Conservation (phyloP, 83 land plant genomes). For the Isoetes engelmannii region DNA sequence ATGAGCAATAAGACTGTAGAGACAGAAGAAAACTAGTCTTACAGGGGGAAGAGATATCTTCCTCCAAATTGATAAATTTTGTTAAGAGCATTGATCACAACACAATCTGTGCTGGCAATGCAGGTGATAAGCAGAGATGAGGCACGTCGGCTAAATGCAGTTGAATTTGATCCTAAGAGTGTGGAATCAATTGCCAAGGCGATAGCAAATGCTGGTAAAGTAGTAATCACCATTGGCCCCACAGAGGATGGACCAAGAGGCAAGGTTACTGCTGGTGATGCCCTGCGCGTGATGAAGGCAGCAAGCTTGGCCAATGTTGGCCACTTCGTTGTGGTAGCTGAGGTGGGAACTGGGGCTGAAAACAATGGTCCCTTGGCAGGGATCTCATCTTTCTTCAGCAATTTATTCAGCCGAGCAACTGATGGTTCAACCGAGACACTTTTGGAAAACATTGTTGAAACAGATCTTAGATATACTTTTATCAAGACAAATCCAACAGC, state of each 20-base stretch:
- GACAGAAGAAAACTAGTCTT: neutral
- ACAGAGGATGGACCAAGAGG: conserved; percentile 68
- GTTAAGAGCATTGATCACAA: no score
- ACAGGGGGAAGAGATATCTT: neutral
- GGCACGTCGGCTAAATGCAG: conserved; percentile 68
- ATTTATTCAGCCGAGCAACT: conserved; percentile 48
- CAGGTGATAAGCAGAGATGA: conserved; percentile 72
- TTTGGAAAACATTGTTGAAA: conserved; percentile 51
- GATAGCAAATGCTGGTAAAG: conserved; percentile 80
- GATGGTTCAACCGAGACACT: conserved; percentile 39
- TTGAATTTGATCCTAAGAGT: conserved; percentile 53
- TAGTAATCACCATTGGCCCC: conserved; percentile 81
- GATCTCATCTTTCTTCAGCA: conserved; percentile 67
- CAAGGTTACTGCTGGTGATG: conserved; percentile 59
- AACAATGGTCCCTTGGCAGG: conserved; percentile 65
- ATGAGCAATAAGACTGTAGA: neutral
- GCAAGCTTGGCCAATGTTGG: conserved; percentile 67
- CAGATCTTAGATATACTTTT: conserved; percentile 63
- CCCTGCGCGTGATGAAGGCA: conserved; percentile 62
- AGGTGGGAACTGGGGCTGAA: conserved; percentile 20
- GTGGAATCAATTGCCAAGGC: conserved; percentile 80
- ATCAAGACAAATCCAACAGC: conserved; percentile 63
- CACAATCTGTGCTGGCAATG: neutral
- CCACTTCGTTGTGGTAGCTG: conserved; percentile 66
- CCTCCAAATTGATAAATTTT: no score